These are phyloP conservation scores for Yamadazyma sp. DNA, from an alignment of 1,139 yeast species.

Conservation along the genomic window DNA sequence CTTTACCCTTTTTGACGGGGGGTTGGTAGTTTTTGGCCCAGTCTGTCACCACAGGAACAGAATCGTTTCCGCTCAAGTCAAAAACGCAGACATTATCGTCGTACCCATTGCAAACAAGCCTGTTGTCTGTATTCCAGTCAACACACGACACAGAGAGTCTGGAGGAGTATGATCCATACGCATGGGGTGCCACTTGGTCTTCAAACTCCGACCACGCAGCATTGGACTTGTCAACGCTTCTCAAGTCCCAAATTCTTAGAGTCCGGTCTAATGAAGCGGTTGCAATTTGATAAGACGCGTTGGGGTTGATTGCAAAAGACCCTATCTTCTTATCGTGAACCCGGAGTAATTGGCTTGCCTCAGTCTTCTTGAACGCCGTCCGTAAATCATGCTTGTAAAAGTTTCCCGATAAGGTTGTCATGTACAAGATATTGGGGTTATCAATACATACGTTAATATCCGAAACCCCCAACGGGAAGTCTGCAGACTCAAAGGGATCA, in stretches of 20 bases:
- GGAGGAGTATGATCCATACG: constrained; percentile 65
- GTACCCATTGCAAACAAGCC: constrained; percentile 88
- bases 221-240: constrained; percentile 45
- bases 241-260: constrained; percentile 80
- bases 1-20: constrained; percentile 16
- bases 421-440: constrained; percentile 52
- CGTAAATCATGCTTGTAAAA: constrained; percentile 72
- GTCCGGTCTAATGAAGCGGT: constrained; percentile 88
- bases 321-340: constrained; percentile 91
- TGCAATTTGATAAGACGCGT: constrained; percentile 57
- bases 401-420: constrained; percentile 78
- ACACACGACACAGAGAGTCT: constrained; percentile 81
- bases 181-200: constrained; percentile 45
- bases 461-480: constrained; percentile 51
- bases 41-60: constrained; percentile 23
- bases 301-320: constrained; percentile 78
- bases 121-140: constrained; percentile 77
- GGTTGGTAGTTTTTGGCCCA: constrained; percentile 25
- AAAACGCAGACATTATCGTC: constrained; percentile 75
- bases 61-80: constrained; percentile 25
- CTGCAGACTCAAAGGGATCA: constrained; percentile 45
- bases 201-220: constrained; percentile 42
- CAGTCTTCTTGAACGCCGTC: constrained; percentile 32
- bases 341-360: constrained; percentile 43
- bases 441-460: constrained; percentile 57